Base-by-base conservation (phyloP, 306 rosid genomes). In the Abrus pulchellus region DNA sequence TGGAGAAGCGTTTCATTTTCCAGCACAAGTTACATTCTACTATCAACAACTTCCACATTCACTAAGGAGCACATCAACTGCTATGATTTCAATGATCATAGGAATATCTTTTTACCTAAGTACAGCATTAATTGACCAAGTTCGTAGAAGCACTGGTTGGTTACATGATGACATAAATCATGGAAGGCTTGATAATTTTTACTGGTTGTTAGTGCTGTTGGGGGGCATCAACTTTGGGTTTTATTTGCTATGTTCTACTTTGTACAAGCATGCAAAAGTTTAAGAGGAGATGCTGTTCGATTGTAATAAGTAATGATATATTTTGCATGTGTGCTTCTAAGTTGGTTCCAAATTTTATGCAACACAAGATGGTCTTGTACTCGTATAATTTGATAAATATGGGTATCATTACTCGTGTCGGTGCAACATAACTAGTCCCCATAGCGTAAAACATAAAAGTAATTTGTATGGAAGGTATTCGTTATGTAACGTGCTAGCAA, bases 1-100 rank as follows among this genome's bases (percentile, higher is more conserved):
- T 11, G 96, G 96, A 57, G 96, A 88, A 82, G 90, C 94, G 3
- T 91, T 93, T 74, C 94, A 89, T 72, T 87, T 88, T 67, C 97
- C 90, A 1, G 93, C 83, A 32, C 97, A 89, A 72, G 92, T 88
- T 74, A 75, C 89, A 41, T 80, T 93, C 33, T 93, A 87, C 45
- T 93, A 88, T 53, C 94, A 93, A 62, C 88, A 93, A 56, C 89
- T 93, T 69, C 93, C 91, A 0, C 28, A 33, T 14, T 82, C 97
- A 10, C 54, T 91, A 1, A 10, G 60, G 48, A 91, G 81, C 72
- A 89, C 94, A 7, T 86, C 94, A 5, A 91, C 90, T 0, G 86
- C 97, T 3, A 84, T 91, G 94, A 83, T 89, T 3, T 81, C 91
- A 0, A 0, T 88, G 78, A 6, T 89, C 2, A 29, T 89, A 3